phyloP scores from a whole-genome alignment of 1,139 yeast genomes.

The Hemisphaericaspora subhashii region DNA sequence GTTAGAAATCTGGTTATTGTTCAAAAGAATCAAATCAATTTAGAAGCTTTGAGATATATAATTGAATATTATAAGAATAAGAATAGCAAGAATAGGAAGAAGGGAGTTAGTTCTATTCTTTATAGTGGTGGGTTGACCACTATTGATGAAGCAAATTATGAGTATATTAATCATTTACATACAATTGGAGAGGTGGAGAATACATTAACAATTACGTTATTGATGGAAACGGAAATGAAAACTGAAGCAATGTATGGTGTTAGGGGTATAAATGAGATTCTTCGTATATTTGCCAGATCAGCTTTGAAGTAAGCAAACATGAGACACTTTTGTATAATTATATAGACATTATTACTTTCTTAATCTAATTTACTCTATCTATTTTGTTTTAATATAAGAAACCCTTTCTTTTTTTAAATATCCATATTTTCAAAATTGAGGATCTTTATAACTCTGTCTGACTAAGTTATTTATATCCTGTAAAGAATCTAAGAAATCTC shows the following conservation, averaged over 20 bases:
- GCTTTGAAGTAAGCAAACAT: background rate
- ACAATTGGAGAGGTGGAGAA: conserved; percentile 34
- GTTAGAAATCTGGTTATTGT: conserved; percentile 69
- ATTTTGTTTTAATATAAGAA: no score
- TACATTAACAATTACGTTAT: conserved; percentile 64
- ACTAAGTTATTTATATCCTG: conserved; percentile 56
- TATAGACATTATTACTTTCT: background rate
- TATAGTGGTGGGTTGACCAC: conserved; percentile 72
- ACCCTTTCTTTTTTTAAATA: no score
- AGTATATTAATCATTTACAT: conserved; percentile 51
- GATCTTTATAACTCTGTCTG: conserved; percentile 44
- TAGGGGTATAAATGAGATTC: conserved; percentile 75
- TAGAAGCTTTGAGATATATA: conserved; percentile 54
- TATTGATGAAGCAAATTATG: conserved; percentile 69
- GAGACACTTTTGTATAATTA: background rate
- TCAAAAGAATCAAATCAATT: conserved; percentile 54
- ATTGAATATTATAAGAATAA: conserved; percentile 33
- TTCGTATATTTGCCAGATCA: conserved; percentile 35
- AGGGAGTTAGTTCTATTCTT: conserved; percentile 40
- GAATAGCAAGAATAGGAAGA: no score
- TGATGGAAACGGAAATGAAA: conserved; percentile 36
- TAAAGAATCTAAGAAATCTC: conserved; percentile 43
- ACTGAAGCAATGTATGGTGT: conserved; percentile 71
- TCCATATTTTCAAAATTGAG: no score
- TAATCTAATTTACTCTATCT: background rate